Evolutionary conservation across 305 asterid genomes (phyloP).

Genomic region (Solanum hybrid): DNA sequence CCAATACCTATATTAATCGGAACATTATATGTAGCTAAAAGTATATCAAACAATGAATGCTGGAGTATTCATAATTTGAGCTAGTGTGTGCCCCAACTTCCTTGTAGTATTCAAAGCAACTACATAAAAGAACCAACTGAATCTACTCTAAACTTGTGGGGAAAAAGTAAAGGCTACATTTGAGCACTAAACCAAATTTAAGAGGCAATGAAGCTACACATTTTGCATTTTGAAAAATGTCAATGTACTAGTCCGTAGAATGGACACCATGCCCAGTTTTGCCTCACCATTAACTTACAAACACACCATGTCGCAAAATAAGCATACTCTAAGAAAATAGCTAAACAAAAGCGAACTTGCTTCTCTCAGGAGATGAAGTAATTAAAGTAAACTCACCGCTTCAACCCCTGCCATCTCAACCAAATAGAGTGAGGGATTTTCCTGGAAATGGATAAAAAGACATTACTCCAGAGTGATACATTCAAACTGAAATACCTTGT

Average conservation of each 20-base stretch:
- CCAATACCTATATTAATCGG: not conserved
- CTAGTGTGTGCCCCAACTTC: not conserved
- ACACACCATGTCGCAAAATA: not conserved
- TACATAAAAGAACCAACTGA: not conserved
- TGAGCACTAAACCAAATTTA: not conserved
- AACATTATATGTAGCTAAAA: not conserved
- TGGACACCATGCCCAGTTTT: not conserved
- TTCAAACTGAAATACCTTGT: not conserved
- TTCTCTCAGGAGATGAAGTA: not conserved
- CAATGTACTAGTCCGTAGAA: not conserved
- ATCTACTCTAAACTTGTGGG: not conserved
- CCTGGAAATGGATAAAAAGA: conserved; percentile 38
- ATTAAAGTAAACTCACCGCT: conserved; percentile 48
- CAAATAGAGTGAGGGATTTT: conserved; percentile 69
- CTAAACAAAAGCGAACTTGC: not conserved
- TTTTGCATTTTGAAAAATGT: not conserved
- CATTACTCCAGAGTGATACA: not conserved
- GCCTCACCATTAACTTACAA: not conserved
- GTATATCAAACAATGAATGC: not conserved
- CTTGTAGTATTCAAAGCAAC: not conserved
- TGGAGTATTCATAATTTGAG: not conserved
- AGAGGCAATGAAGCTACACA: not conserved
- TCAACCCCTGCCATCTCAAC: conserved; percentile 80
- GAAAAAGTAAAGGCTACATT: not conserved
- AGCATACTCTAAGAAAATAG: not conserved